Evolutionary conservation across 768 basidiomycete species (phyloP).

Genomic region (Agrocybe praecox): DNA sequence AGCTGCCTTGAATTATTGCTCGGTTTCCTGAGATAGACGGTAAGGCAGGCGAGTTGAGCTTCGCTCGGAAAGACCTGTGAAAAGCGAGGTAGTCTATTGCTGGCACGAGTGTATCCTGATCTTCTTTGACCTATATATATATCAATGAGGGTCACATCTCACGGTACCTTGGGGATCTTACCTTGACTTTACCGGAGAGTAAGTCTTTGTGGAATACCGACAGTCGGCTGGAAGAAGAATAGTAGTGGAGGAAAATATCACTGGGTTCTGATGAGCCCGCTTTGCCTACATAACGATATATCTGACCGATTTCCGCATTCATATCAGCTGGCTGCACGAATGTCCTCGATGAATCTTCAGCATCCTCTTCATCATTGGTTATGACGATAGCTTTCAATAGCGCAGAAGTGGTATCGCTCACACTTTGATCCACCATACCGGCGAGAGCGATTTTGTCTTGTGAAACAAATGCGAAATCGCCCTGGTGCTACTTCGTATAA

Average conservation of each 20-base stretch:
- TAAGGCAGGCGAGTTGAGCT: background rate
- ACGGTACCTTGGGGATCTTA: background rate
- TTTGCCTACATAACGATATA: background rate
- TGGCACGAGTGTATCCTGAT: background rate
- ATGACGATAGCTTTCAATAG: background rate
- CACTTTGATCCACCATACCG: background rate
- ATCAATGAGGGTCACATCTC: background rate
- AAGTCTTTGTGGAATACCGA: background rate
- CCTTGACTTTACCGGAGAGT: background rate
- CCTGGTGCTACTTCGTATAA: background rate
- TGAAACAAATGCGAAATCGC: background rate
- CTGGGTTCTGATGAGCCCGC: background rate
- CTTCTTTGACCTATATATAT: background rate
- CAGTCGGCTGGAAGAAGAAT: background rate
- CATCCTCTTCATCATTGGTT: background rate
- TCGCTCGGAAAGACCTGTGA: background rate
- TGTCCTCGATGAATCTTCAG: background rate
- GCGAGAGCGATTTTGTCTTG: background rate
- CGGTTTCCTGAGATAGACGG: slow-evolving; percentile 14
- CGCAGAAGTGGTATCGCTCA: background rate
- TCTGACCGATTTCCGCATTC: background rate
- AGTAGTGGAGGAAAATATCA: background rate
- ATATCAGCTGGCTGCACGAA: background rate
- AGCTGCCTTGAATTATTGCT: background rate
- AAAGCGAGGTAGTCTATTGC: background rate